Base-by-base conservation (phyloP, 306 rosid genomes). In the Oemleria cerasiformis region DNA sequence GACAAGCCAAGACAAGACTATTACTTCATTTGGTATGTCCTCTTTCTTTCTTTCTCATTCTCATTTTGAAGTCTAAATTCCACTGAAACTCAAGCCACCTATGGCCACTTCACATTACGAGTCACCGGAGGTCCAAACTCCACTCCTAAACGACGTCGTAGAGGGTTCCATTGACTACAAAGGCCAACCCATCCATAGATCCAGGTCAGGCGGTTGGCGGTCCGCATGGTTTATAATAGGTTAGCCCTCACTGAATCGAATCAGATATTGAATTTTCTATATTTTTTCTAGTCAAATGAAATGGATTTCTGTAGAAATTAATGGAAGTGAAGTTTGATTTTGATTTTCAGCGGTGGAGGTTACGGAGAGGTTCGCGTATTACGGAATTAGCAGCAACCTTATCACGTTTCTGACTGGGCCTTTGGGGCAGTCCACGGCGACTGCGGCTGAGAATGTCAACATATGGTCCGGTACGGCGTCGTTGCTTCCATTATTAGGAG, bases 401-500 rank as follows among this genome's bases (percentile, higher is more conserved):
- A 87, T 87, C 6, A 73, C 76, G 13, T 87, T 70, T 62, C 65
- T 87, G 55, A 87, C 92, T 0, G 87, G 86, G 3, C 83, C 87
- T 19, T 73, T 87, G 23, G 83, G 78, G 1, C 88, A 87, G 82
- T 79, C 65, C 14, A 84, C 83, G 0, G 92, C 78, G 23, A 17
- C 81, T 0, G 92, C 92, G 2, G 92, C 88, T 1, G 73, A 76
- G 75, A 84, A 70, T 43, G 87, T 84, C 1, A 87, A 84, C 68
- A n/a, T 78, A 0, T 87, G 92, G 91, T 67, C 78, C 7, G 91
- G 91, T 67, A 78, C 87, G 13, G 74, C 83, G 48, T 43, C 85
- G 45, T 55, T 87, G 72, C 82, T 87, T 36, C 84, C 92, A 17
- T 74, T 87, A 0, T 13, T 79, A 1, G 92, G 92, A 5, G 92